These are phyloP conservation scores for Flaveria sonorensis DNA, from an alignment of 129 eudicot genomes.

Conservation along the genomic window DNA sequence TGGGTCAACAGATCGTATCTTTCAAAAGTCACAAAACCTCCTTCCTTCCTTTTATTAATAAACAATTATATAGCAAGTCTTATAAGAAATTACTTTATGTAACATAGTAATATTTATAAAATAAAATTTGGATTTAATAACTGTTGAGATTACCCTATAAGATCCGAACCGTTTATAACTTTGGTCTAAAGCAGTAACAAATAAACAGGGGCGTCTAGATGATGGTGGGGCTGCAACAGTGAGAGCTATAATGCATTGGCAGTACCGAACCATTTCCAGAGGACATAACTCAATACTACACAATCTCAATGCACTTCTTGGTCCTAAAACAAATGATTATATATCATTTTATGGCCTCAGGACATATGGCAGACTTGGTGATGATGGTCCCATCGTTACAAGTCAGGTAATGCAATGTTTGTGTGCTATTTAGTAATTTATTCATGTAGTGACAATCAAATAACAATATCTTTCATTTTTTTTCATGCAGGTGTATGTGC, in stretches of 20 bases:
- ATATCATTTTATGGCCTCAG: conserved; percentile 94
- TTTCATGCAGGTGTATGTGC: conserved; percentile 75
- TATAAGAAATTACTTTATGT: neutral
- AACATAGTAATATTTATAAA: neutral
- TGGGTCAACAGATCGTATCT: neutral
- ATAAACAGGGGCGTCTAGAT: conserved; percentile 87
- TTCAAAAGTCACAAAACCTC: conserved; percentile 8
- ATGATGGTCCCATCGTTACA: conserved; percentile 74
- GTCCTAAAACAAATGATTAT: conserved; percentile 66
- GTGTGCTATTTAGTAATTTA: neutral
- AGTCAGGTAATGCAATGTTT: conserved; percentile 68
- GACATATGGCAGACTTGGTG: conserved; percentile 76
- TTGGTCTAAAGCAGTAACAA: conserved; percentile 1
- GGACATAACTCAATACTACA: conserved; percentile 70
- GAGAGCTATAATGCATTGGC: conserved; percentile 99
- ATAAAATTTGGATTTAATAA: neutral
- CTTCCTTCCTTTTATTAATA: neutral
- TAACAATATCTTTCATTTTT: conserved; percentile 5
- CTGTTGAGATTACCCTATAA: neutral
- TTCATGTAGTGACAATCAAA: conserved; percentile 1
- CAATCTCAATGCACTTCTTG: conserved; percentile 61
- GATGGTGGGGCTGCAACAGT: conserved; percentile 98
- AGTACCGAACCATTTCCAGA: conserved; percentile 86
- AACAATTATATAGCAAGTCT: neutral
- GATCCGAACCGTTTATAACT: neutral